Conservation (phyloP, 345 rosid genomes). For the Acer campestre region DNA sequence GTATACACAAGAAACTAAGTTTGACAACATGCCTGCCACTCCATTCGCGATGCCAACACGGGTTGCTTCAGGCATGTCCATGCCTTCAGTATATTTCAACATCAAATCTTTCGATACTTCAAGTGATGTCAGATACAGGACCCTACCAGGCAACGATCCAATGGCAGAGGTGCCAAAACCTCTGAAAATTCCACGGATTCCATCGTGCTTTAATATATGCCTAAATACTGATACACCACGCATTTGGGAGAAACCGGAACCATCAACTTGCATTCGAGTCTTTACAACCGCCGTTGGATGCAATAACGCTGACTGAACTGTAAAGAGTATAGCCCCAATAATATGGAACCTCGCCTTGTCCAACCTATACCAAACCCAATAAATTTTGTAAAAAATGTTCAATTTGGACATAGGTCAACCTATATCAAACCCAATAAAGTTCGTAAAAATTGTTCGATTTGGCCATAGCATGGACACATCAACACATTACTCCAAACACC, state of each 20-base stretch:
- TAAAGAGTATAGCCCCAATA: conserved; percentile 59
- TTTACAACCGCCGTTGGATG: conserved; percentile 65
- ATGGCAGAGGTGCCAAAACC: conserved; percentile 66
- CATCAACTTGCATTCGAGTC: conserved; percentile 66
- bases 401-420: conserved; percentile 24
- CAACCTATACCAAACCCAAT: conserved; percentile 32
- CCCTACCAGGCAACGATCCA: conserved; percentile 64
- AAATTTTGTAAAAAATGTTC: not conserved
- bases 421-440: conserved; percentile 13
- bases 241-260: conserved; percentile 43
- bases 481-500: no score
- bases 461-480: no score
- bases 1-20: conserved; percentile 56
- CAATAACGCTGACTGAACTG: conserved; percentile 54
- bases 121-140: conserved; percentile 58
- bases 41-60: conserved; percentile 66
- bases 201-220: conserved; percentile 46
- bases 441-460: no score
- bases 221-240: conserved; percentile 39
- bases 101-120: conserved; percentile 60
- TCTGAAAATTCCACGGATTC: conserved; percentile 50
- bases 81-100: conserved; percentile 42
- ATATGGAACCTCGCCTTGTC: conserved; percentile 67
- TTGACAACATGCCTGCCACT: conserved; percentile 66
- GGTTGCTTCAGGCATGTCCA: conserved; percentile 53